phyloP scores from a whole-genome alignment of 164 flowering plant species.

The Magnolia sinica region DNA sequence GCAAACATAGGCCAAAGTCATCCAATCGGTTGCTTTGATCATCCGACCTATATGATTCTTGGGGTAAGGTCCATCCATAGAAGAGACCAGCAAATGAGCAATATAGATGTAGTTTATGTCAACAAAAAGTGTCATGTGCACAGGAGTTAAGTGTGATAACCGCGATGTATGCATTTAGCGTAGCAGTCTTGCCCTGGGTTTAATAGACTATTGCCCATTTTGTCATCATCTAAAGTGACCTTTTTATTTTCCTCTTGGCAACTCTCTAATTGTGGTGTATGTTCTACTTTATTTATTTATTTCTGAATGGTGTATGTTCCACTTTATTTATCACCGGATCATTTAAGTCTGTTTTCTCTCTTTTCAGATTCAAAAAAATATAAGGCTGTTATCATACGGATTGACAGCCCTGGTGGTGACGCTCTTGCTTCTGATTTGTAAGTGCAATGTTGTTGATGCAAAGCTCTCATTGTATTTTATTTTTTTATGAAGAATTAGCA shows the following conservation, averaged over 20 bases:
- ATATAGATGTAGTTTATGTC: too few relatives aligned
- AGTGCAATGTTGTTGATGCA: constrained; percentile 27
- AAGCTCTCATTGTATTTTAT: not conserved
- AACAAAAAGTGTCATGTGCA: too few relatives aligned
- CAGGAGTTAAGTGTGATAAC: too few relatives aligned
- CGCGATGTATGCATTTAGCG: too few relatives aligned
- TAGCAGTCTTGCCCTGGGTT: too few relatives aligned
- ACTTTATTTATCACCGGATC: not conserved
- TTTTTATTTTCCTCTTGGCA: not conserved
- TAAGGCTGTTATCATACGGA: constrained; percentile 82
- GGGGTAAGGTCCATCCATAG: too few relatives aligned
- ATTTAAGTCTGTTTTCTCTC: constrained; percentile 2
- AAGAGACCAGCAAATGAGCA: too few relatives aligned
- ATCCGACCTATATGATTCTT: too few relatives aligned
- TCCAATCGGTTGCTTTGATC: too few relatives aligned
- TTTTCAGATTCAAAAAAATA: constrained; percentile 69
- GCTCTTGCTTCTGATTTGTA: constrained; percentile 99
- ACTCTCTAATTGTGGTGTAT: not conserved
- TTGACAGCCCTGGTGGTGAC: constrained; percentile 99
- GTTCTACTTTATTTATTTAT: not conserved
- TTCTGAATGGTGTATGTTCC: not conserved
- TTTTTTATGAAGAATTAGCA: not conserved
- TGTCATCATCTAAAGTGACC: not conserved
- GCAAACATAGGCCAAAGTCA: too few relatives aligned
- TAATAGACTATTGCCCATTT: too few relatives aligned